Base-by-base conservation (phyloP, 2,329 filamentous ascomycete species). In the Apiospora arundinis region DNA sequence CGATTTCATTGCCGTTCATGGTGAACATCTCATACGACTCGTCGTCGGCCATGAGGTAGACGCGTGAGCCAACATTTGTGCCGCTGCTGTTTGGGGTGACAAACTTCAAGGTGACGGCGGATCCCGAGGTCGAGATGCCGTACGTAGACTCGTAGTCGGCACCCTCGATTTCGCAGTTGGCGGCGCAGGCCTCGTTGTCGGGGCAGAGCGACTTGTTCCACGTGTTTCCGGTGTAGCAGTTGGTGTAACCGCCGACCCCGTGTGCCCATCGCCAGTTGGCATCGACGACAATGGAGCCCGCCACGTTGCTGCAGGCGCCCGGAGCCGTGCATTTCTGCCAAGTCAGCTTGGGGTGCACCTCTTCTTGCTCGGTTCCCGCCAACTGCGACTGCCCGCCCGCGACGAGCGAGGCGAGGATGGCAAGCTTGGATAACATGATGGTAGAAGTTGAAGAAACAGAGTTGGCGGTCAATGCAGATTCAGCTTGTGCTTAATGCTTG, bases 1-100 rank as follows among this genome's bases (percentile, higher is more conserved):
- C 87, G 78, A 92, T 87, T 77, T 92, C 89, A 75, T 88, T 83
- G 79, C 87, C 87, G 72, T 86, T 83, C 70, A 90, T 81, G 72
- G 88, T 83, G 80, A 90, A 86, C 74, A 86, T 83, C 79, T 89
- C 79, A 77, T 91, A 91, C 66, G 83, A 85, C 71, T 81, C 82
- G 68, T 87, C 85, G 70, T 84, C 81, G 73, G 83, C 83, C 80
- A 90, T 83, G 70, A 90, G 82, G 77, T 89, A 91, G 56, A 89
- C 77, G 73, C 89, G 84, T 21, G 86, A 76, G 18, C 79, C 79
- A 49, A 81, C 70, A 69, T 81, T 81, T 23, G 86, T 76, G 16
- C 79, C 79, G 60, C 80, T 71, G 68, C 80, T 80, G 76, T 81
- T 80, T 74, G 84, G 82, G 72, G 85, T 86, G 73, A 86, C 83